phyloP scores from a whole-genome alignment of 768 basidiomycete species.

The Scleroderma citrinum region DNA sequence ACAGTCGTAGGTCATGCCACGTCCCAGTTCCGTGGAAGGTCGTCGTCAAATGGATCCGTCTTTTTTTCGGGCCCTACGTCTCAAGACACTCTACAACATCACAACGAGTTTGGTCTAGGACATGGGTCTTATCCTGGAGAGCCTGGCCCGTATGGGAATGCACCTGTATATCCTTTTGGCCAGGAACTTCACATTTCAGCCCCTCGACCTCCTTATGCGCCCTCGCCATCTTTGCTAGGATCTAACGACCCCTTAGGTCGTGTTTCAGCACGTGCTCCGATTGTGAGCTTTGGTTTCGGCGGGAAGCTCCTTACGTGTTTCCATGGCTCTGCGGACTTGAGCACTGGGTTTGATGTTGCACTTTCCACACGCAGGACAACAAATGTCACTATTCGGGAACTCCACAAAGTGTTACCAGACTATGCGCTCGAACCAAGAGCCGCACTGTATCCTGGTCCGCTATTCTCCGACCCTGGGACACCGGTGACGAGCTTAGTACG shows the following conservation, averaged over 20 bases:
- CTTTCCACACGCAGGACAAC: conserved; percentile 66
- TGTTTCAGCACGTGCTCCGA: conserved; percentile 64
- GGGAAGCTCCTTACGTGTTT: conserved; percentile 88
- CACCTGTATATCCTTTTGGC: conserved; percentile 12
- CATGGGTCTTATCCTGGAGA: conserved; percentile 14
- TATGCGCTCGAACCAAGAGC: conserved; percentile 51
- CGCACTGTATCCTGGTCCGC: conserved; percentile 76
- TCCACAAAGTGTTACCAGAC: conserved; percentile 68
- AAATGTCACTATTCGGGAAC: conserved; percentile 56
- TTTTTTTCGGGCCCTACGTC: conserved; percentile 27
- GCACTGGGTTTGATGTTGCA: conserved; percentile 73
- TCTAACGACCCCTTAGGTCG: conserved; percentile 79
- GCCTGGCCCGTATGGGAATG: conserved; percentile 12
- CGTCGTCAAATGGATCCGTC: conserved; percentile 41
- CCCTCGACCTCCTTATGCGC: conserved; percentile 61
- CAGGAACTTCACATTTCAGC: conserved; percentile 29
- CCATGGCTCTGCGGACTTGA: conserved; percentile 60
- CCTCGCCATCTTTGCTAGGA: conserved; percentile 77
- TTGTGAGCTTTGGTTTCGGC: conserved; percentile 91
- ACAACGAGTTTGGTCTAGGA: conserved; percentile 24
- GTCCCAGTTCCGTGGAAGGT: conserved; percentile 31
- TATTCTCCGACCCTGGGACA: conserved; percentile 71
- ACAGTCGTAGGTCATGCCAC: conserved; percentile 9
- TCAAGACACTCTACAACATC: conserved; percentile 14
- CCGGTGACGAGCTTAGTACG: conserved; percentile 65